A percentile compares a stretch with the other conserved stretches of the same genome.
Evolutionary conservation across 169 alveolate species (phyloP).

Genomic region (Ichthyophthirius multifiliis): DNA sequence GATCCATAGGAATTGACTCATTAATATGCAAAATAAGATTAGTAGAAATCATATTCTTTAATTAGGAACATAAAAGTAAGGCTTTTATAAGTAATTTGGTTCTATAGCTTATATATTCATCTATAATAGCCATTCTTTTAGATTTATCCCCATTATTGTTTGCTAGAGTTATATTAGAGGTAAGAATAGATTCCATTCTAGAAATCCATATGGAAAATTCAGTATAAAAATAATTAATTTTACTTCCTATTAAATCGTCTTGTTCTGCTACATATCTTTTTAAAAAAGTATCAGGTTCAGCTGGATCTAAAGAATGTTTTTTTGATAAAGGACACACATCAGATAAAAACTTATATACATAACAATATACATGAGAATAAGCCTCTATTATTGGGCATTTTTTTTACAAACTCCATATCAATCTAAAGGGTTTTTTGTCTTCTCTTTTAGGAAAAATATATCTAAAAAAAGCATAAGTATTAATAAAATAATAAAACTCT

Average conservation of each 20-base stretch:
- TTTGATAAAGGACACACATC: conserved; percentile 43
- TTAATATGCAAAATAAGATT: background rate
- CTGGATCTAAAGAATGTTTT: conserved; percentile 41
- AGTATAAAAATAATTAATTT: background rate
- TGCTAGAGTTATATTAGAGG: background rate
- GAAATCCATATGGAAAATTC: conserved; percentile 21
- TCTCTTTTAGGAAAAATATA: conserved; percentile 34
- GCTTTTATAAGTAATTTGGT: background rate
- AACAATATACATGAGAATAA: conserved; percentile 30
- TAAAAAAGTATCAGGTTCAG: conserved; percentile 32
- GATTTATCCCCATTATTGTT: background rate
- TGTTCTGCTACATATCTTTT: background rate
- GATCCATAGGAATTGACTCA: background rate
- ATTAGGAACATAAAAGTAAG: background rate
- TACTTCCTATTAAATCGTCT: background rate
- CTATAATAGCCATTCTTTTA: background rate
- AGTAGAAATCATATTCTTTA: background rate
- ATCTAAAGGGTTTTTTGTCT: conserved; percentile 40
- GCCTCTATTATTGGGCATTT: conserved; percentile 37
- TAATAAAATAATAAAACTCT: conserved; percentile 20
- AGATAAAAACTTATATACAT: conserved; percentile 35
- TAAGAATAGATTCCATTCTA: conserved; percentile 21
- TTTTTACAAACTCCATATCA: conserved; percentile 38
- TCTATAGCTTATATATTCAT: background rate
- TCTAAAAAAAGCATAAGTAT: conserved; percentile 40